These are phyloP conservation scores for Areca catechu DNA, from an alignment of 176 grass and related monocot species.

Conservation along the genomic window DNA sequence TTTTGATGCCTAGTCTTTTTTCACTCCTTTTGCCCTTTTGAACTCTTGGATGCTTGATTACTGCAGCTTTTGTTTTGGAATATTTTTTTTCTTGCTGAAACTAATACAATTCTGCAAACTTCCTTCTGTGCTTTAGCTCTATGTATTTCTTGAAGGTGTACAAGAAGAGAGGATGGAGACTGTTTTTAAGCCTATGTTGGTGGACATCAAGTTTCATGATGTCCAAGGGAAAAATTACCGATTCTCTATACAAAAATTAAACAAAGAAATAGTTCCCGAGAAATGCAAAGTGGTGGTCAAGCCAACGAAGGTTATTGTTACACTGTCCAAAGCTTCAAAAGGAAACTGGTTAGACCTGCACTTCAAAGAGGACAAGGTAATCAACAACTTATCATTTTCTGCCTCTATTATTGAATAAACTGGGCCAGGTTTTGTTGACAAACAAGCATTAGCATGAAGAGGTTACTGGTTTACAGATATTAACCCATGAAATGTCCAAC, in stretches of 20 bases:
- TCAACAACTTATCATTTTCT: background rate
- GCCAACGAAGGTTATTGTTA: constrained; percentile 59
- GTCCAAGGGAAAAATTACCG: constrained; percentile 82
- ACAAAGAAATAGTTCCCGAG: constrained; percentile 80
- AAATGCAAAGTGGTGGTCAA: constrained; percentile 81
- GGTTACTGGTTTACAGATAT: too few relatives aligned
- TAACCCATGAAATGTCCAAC: too few relatives aligned
- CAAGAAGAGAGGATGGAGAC: constrained; percentile 58
- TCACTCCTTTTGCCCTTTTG: too few relatives aligned
- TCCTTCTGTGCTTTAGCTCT: constrained; percentile 30
- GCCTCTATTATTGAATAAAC: constrained; percentile 3
- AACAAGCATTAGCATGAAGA: too few relatives aligned
- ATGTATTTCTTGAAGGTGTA: constrained; percentile 56
- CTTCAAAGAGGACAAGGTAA: constrained; percentile 89
- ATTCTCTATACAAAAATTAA: constrained; percentile 65
- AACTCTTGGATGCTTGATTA: too few relatives aligned
- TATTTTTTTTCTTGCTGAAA: too few relatives aligned
- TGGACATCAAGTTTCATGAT: constrained; percentile 79
- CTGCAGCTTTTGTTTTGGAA: background rate
- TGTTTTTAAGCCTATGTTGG: constrained; percentile 46
- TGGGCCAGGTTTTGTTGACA: background rate
- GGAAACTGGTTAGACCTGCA: constrained; percentile 76
- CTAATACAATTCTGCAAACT: background rate
- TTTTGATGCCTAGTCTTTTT: too few relatives aligned
- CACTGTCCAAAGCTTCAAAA: constrained; percentile 62